Conservation (phyloP, 1,139 yeast species). For the Ogataea hybrid region DNA sequence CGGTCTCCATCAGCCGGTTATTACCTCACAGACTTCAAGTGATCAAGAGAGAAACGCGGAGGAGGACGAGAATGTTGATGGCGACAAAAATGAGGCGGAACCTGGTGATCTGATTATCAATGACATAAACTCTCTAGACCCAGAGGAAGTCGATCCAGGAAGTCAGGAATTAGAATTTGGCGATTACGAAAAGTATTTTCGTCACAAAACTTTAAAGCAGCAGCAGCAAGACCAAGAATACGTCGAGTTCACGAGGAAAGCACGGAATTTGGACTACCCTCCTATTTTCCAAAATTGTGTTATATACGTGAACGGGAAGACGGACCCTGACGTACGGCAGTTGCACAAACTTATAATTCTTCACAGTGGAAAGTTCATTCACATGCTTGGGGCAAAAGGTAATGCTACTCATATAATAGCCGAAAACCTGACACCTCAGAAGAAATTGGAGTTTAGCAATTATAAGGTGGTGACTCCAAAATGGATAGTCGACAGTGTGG, state of each 20-base stretch:
- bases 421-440: conserved; percentile 72
- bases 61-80: too few relatives aligned
- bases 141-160: conserved; percentile 6
- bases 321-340: conserved; percentile 71
- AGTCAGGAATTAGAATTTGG: conserved; percentile 49
- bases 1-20: conserved; percentile 10
- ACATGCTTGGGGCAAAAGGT: conserved; percentile 65
- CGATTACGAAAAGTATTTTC: conserved; percentile 66
- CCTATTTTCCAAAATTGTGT: conserved; percentile 61
- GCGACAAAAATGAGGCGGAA: too few relatives aligned
- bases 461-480: conserved; percentile 77
- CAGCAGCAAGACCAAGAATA: conserved; percentile 60
- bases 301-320: conserved; percentile 83
- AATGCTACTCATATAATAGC: conserved; percentile 86
- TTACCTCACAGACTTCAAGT: conserved; percentile 9
- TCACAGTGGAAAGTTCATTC: conserved; percentile 79
- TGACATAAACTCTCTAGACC: conserved; percentile 11
- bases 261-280: conserved; percentile 28
- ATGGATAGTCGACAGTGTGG: conserved; percentile 75
- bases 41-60: not conserved
- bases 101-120: not conserved
- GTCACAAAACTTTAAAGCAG: conserved; percentile 65
- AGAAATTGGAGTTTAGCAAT: conserved; percentile 59
- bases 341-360: conserved; percentile 68
- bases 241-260: conserved; percentile 46